Evolutionary conservation across 345 rosid species (phyloP), one percentile per base, ranked within the genome.

Genomic region (Hibiscus trionum): DNA sequence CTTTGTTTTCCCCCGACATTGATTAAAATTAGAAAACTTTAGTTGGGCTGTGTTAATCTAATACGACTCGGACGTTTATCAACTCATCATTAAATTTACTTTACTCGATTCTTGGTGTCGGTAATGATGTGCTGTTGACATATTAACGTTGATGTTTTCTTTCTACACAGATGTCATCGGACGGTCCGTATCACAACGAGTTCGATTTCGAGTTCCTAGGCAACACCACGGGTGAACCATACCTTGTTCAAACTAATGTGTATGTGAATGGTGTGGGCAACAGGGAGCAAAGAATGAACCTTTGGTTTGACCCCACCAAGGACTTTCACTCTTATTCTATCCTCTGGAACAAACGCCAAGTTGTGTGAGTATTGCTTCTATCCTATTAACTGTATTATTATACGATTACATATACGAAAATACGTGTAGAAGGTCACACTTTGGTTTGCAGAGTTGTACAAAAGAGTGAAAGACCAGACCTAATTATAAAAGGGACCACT

Each of bases 161-260:
- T 19, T 9, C 3, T 10, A 19, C 11, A 21, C 85, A 96, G 99
- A 96, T 96, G 99, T 93, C 99, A 75, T 96, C 99, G 0, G 97
- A 96, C 0, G 99, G 99, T 26, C 78, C 98, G 8, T 83, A 74
- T 63, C 99, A 93, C 84, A 88, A 93, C 70, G 99, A 96, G 75
- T 96, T 96, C 42, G 99, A 96, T 71, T 96, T 88, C 11, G 99
- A 96, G 86, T 96, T 96, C 81, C 81, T 96, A 42, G 99, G 99
- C 0, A 96, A 96, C 82, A 85, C 87, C 19, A 82, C 95, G 0
- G 99, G 99, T 0, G 99, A 96, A 59, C 99, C 99, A 0, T 96
- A 93, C 80, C 21, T 86, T 60, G 85, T 96, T 9, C 99, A 96
- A 65, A 96, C 99, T 37, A 96, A 96, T 65, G 73, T 96, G 16